Evolutionary conservation across 192 early-diverging fungal genomes (phyloP), one percentile per base, ranked within the genome.

Genomic region (Entomortierella lignicola): DNA sequence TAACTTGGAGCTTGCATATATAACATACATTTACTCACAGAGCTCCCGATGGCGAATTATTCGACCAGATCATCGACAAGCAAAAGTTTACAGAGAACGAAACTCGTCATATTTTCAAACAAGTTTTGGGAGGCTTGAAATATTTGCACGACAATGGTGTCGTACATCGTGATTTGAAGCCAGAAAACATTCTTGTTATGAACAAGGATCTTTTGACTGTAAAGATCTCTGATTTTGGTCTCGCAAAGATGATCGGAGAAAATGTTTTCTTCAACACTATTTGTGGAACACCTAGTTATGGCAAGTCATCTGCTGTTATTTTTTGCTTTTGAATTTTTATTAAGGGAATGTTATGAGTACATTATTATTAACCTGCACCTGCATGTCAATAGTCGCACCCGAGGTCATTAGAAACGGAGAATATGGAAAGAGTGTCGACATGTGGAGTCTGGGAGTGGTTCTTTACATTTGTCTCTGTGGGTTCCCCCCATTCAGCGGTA

Each of bases 151-250:
- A 80, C 8, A 82, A 87, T 30, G 91, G 92, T 26, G 93, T 99
- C n/a, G 93, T 89, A 2, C 98, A 99, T 80, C 91, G 98, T 21
- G 98, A 99, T 77, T 82, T 99, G 23, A 99, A 99, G 81, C 93
- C 93, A 0, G 94, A 94, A 59, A 94, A 93, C 65, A 84, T 93
- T 30, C 53, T 88, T 6, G 63, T 89, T 13, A 86, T 87, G 48
- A 83, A 86, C 64, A 79, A 69, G 54, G 82, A 81, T 8, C 52
- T 81, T 13, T 73, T 85, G 57, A 88, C 88, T 52, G 86, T 97
- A 75, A 99, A 96, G 88, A 92, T 99, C 61, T 90, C 94, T 26
- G 98, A 99, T 81, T 99, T 99, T 87, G 98, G 97, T 2, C 83
- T 98, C 66, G 95, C 97, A 48, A 97, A 82, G 43, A 69, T 74